Evolutionary conservation across 306 rosid species (phyloP), one percentile per base, ranked within the genome.

Genomic region (Arachis hypogaea): DNA sequence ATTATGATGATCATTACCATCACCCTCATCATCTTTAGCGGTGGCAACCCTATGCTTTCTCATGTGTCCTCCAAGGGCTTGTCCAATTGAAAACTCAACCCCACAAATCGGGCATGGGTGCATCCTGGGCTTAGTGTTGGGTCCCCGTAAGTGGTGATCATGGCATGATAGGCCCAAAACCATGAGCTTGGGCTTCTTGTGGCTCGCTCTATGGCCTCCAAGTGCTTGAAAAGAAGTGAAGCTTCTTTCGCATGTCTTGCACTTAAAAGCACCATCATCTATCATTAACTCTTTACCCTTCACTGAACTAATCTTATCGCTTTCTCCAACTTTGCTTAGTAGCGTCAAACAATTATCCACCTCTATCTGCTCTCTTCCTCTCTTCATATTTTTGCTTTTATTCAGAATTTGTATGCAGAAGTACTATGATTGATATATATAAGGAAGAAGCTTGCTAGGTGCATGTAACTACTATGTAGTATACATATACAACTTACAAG

Each of bases 11-110:
- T 60, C 41, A 30, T 33, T 18, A 14, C 11, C 12, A 47, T 47
- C 9, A 7, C 11, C 52, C 8, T 47, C 12, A 47, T 47, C 8
- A 2, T 33, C 38, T 33, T 33, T 33, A 11, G 41, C 9, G 1
- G 5, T 54, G 3, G 70, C 69, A 9, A 46, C 75, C 43, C 89
- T 84, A 63, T 93, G 98, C n/a, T 93, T 84, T 44, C 98, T 85
- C 98, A 93, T 89, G 77, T 93, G 98, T 0, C 98, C 98, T 10
- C 98, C 97, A 0, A 93, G 86, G 2, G 98, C 97, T 52, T 93
- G 98, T n/a, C 98, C 98, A 4, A 83, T 40, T 1, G 85, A 66
- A 28, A 93, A 93, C 76, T 88, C 84, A 29, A 78, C 46, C 7
- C 96, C 97, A 73, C 98, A 93, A n/a, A 91, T 45, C 2, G 90